phyloP scores from a whole-genome alignment of 768 basidiomycete genomes.

The Psilocybe cyanescens region DNA sequence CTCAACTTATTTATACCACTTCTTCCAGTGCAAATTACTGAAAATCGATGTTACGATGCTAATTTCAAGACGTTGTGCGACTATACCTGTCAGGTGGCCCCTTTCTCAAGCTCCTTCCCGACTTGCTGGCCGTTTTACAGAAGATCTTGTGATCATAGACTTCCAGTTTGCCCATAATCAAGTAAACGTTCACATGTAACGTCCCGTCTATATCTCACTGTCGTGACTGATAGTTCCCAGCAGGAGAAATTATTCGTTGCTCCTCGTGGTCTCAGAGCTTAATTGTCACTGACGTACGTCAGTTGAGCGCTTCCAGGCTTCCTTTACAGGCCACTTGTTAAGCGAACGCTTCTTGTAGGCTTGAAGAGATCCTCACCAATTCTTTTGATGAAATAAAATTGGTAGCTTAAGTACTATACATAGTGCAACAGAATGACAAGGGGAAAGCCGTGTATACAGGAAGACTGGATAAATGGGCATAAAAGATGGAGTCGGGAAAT shows the following conservation, averaged over 20 bases:
- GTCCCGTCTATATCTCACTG: neutral
- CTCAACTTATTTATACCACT: slow-evolving; percentile 9
- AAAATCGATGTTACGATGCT: slow-evolving; percentile 14
- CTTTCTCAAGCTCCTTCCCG: neutral
- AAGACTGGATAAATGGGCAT: neutral
- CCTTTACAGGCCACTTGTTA: neutral
- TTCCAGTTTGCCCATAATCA: neutral
- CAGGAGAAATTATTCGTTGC: neutral
- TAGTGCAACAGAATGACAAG: neutral
- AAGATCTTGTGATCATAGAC: neutral
- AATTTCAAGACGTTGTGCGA: slow-evolving; percentile 9
- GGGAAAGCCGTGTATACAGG: neutral
- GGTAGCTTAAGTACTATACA: too few relatives aligned
- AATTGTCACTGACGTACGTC: neutral
- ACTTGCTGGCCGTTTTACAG: neutral
- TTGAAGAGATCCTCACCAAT: neutral
- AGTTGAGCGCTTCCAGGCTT: neutral
- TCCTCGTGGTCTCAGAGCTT: neutral
- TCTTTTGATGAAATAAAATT: too few relatives aligned
- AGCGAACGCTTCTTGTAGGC: neutral
- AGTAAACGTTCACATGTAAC: slow-evolving; percentile 1
- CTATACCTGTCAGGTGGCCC: slow-evolving; percentile 8
- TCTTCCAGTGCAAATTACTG: slow-evolving; percentile 1
- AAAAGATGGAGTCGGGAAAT: neutral
- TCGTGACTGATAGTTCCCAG: neutral